Base-by-base conservation (phyloP, 208 protist species). In the Crithidia expoeki region DNA sequence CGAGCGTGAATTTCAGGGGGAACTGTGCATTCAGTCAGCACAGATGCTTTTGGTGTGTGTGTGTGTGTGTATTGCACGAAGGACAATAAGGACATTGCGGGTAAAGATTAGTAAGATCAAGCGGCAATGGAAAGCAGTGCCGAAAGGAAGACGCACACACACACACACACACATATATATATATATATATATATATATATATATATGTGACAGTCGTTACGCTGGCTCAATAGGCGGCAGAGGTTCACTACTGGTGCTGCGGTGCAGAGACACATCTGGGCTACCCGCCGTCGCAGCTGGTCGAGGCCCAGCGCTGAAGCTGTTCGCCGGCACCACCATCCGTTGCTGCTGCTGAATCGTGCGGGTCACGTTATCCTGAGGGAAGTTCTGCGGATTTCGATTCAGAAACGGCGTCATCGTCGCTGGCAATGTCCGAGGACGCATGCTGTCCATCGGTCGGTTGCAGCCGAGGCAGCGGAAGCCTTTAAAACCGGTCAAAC, bases 391-490 rank as follows among this genome's bases (percentile, higher is more conserved):
- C 27, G 92, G 88, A 42, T 72, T 85, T 16, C 88, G 80, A 72
- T 93, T 94, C 25, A 96, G 65, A 55, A 96, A 94, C 3, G 80
- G 74, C 38, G 81, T 67, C 73, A 94, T 83, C 65, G 88, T 84
- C 11, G 76, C 62, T 0, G 83, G 72, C 51, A 86, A 68, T 14
- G 78, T 64, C 28, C 92, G 92, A 12, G 89, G 87, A 0, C 92
- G 92, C 74, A 96, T 80, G 49, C 42, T 85, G 23, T 96, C 92
- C 68, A 96, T 85, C 6, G 84, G 72, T 0, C 92, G 83, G 65
- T 96, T 96, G 72, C 92, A 96, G 38, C 89, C 87, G 19, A 96
- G 83, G 69, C 92, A 96, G 60, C 92, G 92, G 66, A 92, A 96
- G 52, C 88, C 87, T 52, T 92, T 93, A 76, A 94, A 96, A 38